Evolutionary conservation across 1,284 basidiomycete genomes (phyloP), one percentile per base, ranked within the genome.

Genomic region (Irpex sp.): DNA sequence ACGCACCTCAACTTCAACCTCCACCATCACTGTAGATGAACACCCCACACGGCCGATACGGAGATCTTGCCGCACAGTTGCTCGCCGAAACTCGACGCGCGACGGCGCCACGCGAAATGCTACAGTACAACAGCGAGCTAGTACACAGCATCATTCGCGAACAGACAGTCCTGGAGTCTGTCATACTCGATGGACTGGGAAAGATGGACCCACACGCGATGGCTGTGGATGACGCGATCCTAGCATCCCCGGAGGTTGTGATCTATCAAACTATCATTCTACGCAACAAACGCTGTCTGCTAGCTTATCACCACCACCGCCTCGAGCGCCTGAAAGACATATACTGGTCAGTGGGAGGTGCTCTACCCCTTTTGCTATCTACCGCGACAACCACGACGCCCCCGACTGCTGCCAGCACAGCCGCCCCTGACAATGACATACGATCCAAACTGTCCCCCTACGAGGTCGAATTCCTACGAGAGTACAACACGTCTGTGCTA

Each of bases 321-420:
- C 77, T 94, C 49, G 90, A 94, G 70, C 87, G 88, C 63, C 85
- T 98, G 61, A 85, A 89, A 68, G 88, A 92, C 70, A 83, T 93
- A 77, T 97, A 94, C 77, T 98, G 96, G 96, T 80, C 86, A 15
- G 85, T 87, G 9, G 95, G 94, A n/a, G 96, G 93, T n/a, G 90
- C 93, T 1, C 78, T 97, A 1, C 90, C 93, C 0, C 90, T 94
- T 65, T 82, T 97, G n/a, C 84, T 98, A 49, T 85, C 87, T 51
- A 85, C 71, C n/a, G n/a, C n/a, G n/a, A n/a, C n/a, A n/a, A n/a
- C n/a, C n/a, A n/a, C n/a, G n/a, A n/a, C 73, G 82, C 64, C 9
- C 66, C 62, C 7, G 38, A 59, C 4, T 11, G n/a, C n/a, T n/a
- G n/a, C n/a, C n/a, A n/a, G n/a, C 65, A 2, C 65, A 67, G 21